A percentile compares a stretch with the other conserved stretches of the same genome.
phyloP scores from a whole-genome alignment of 192 early-diverging fungal species.

The Coemansia sp. region DNA sequence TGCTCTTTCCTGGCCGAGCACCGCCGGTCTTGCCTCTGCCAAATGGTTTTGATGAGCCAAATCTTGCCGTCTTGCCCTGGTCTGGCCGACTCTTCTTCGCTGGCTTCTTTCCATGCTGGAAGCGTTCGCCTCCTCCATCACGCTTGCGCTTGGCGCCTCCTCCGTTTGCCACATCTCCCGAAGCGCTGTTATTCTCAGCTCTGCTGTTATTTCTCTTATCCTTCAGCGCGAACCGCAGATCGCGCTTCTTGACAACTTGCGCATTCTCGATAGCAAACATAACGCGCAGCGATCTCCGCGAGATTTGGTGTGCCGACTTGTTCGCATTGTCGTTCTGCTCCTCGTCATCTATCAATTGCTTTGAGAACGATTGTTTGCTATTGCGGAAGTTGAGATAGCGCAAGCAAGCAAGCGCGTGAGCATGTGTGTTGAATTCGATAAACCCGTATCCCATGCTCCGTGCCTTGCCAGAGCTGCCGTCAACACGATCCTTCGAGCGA shows the following conservation, averaged over 20 bases:
- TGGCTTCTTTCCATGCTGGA: neutral
- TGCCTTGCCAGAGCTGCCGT: slow-evolving; percentile 65
- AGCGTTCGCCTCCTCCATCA: neutral
- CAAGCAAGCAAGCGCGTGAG: slow-evolving; percentile 91
- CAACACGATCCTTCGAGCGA: slow-evolving; percentile 76
- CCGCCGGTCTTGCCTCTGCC: neutral
- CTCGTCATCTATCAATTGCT: slow-evolving; percentile 46
- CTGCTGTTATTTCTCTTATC: slow-evolving; percentile 9
- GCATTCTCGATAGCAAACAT: slow-evolving; percentile 94
- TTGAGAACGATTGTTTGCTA: slow-evolving; percentile 62
- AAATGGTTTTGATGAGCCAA: neutral
- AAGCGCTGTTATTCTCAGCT: neutral
- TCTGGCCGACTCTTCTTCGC: slow-evolving; percentile 20
- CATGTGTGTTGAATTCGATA: slow-evolving; percentile 85
- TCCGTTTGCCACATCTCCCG: neutral
- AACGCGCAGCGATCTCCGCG: slow-evolving; percentile 57
- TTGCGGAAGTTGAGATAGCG: slow-evolving; percentile 89
- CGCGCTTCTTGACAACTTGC: slow-evolving; percentile 72
- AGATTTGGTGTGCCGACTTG: slow-evolving; percentile 37
- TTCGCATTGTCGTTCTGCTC: slow-evolving; percentile 7
- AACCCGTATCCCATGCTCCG: slow-evolving; percentile 91
- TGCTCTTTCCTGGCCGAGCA: neutral
- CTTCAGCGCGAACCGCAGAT: slow-evolving; percentile 44
- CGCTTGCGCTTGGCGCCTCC: slow-evolving; percentile 6
- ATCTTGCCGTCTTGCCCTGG: slow-evolving; percentile 5